phyloP scores from a whole-genome alignment of 2,329 filamentous ascomycete species.

The Diplodia intermedia region DNA sequence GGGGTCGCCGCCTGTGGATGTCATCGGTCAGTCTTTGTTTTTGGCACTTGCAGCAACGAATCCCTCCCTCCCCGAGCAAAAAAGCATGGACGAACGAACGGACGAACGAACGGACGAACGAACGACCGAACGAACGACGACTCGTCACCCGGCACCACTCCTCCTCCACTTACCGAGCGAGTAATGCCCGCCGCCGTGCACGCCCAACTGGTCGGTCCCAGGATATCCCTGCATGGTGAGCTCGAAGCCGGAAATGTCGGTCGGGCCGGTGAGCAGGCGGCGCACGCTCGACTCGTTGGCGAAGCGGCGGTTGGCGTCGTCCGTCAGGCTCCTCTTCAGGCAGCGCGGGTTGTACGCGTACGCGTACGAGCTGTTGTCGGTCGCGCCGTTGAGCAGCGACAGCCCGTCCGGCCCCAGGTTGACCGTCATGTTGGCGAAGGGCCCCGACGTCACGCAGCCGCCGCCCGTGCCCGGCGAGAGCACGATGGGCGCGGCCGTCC shows the following conservation, averaged over 20 bases:
- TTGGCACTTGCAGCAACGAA: too few relatives aligned
- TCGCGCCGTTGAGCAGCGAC: slow-evolving; percentile 37
- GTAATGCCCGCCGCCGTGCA: slow-evolving; percentile 58
- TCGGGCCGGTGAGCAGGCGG: slow-evolving; percentile 38
- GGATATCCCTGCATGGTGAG: slow-evolving; percentile 49
- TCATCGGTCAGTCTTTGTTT: too few relatives aligned
- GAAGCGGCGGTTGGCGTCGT: slow-evolving; percentile 38
- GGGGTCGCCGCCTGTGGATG: slow-evolving; percentile 48
- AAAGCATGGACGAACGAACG: too few relatives aligned
- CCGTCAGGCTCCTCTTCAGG: slow-evolving; percentile 47
- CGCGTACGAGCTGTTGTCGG: slow-evolving; percentile 33
- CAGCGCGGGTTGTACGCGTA: slow-evolving; percentile 49
- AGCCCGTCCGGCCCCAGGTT: slow-evolving; percentile 56
- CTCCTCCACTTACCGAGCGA: slow-evolving; percentile 47
- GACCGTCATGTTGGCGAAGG: slow-evolving; percentile 57
- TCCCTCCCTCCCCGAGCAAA: too few relatives aligned
- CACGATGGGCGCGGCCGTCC: slow-evolving; percentile 37
- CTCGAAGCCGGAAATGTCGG: slow-evolving; percentile 46
- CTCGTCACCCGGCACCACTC: too few relatives aligned
- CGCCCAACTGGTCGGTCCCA: slow-evolving; percentile 47
- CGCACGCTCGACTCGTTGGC: slow-evolving; percentile 40
- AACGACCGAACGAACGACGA: too few relatives aligned
- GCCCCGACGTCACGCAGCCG: slow-evolving; percentile 61
- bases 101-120: too few relatives aligned
- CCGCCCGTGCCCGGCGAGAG: slow-evolving; percentile 62